Conservation (phyloP, 352 stramenopile species). For the Phytophthora ramorum region DNA sequence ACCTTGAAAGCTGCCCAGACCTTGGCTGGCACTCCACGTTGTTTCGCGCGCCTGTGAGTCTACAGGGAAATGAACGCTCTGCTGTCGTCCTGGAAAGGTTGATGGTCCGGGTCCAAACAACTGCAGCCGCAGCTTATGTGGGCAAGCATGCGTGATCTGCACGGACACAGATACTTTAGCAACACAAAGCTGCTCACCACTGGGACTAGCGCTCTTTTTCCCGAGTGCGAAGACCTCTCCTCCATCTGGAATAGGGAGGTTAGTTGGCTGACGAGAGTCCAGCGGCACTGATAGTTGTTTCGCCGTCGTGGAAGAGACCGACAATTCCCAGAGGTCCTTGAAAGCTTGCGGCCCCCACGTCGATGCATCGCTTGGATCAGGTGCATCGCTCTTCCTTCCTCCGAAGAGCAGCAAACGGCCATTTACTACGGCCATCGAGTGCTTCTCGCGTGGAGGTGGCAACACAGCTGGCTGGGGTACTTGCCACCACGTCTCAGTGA, state of each 20-base stretch:
- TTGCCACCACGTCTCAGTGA: slow-evolving; percentile 60
- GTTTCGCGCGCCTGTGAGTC: slow-evolving; percentile 45
- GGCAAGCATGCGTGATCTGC: slow-evolving; percentile 63
- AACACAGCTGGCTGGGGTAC: slow-evolving; percentile 19
- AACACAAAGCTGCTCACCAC: slow-evolving; percentile 54
- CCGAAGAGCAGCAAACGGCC: slow-evolving; percentile 68
- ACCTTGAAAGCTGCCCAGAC: slow-evolving; percentile 33
- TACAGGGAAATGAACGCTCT: slow-evolving; percentile 44
- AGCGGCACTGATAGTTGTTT: slow-evolving; percentile 40
- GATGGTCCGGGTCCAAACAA: slow-evolving; percentile 68
- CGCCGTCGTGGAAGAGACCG: slow-evolving; percentile 49
- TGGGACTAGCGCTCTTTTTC: slow-evolving; percentile 34
- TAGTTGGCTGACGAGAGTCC: slow-evolving; percentile 43
- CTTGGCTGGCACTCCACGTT: slow-evolving; percentile 52
- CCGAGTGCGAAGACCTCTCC: slow-evolving; percentile 57
- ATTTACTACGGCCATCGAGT: slow-evolving; percentile 57
- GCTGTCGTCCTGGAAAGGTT: slow-evolving; percentile 59
- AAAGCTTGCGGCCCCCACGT: slow-evolving; percentile 39
- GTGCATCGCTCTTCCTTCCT: slow-evolving; percentile 39
- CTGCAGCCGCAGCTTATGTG: slow-evolving; percentile 58
- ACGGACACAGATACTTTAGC: slow-evolving; percentile 51
- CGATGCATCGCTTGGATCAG: slow-evolving; percentile 24
- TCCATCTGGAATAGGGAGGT: slow-evolving; percentile 54
- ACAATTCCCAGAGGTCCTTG: slow-evolving; percentile 75
- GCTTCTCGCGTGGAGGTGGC: slow-evolving; percentile 60